Conservation (phyloP, 2,329 filamentous ascomycete genomes). For the Arachnopeziza araneosa region DNA sequence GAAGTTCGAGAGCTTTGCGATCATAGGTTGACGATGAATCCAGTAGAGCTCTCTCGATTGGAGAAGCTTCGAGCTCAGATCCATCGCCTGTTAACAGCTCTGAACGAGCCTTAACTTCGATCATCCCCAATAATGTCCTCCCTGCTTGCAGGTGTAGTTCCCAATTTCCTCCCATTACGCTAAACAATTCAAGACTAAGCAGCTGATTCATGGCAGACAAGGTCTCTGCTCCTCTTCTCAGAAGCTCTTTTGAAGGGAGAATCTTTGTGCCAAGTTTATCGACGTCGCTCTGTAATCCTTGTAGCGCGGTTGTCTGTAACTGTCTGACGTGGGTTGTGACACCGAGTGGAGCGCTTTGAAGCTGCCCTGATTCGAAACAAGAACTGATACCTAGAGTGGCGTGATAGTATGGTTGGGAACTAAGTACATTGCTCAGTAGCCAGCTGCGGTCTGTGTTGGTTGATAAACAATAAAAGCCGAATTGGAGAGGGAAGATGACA, state of each 20-base stretch:
- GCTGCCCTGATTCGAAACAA: background rate
- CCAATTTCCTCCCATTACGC: slow-evolving; percentile 3
- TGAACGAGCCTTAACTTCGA: background rate
- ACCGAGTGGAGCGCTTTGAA: background rate
- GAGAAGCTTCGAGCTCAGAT: background rate
- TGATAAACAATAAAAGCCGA: background rate
- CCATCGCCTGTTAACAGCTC: background rate
- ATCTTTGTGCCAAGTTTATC: background rate
- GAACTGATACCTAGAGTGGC: slow-evolving; percentile 1
- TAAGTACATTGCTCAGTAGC: background rate
- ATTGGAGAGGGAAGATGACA: slow-evolving; percentile 2
- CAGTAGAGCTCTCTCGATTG: background rate
- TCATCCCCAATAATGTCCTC: slow-evolving; percentile 1
- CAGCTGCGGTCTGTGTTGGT: background rate
- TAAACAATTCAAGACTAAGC: slow-evolving; percentile 6
- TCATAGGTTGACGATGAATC: background rate
- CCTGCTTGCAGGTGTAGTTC: slow-evolving; percentile 6
- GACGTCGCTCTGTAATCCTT: background rate
- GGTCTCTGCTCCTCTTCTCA: background rate
- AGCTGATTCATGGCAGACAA: slow-evolving; percentile 4
- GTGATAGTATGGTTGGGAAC: background rate
- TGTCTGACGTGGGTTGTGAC: background rate
- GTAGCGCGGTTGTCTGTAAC: background rate
- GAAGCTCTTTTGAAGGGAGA: background rate
- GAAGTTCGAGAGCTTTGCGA: slow-evolving; percentile 2